A percentile compares a stretch with the other conserved stretches of the same genome.
Conservation (phyloP, 176 grass and related monocot species). For the Avena sativa region DNA sequence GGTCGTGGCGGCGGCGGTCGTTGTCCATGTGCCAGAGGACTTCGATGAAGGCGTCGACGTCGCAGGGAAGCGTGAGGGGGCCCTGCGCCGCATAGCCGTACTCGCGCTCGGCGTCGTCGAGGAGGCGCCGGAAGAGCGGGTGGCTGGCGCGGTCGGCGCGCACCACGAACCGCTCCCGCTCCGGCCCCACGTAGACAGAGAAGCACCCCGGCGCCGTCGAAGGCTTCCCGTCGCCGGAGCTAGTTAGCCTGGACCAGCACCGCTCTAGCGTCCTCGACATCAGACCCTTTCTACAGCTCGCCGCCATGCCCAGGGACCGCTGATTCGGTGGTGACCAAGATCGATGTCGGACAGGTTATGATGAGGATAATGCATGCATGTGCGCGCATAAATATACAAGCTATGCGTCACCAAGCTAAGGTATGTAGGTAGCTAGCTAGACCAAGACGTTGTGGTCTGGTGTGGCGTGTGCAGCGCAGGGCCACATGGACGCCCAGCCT, state of each 20-base stretch:
- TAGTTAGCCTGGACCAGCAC: constrained; percentile 46
- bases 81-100: constrained; percentile 70
- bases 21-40: constrained; percentile 70
- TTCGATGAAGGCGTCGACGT: constrained; percentile 66
- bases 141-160: constrained; percentile 68
- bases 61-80: constrained; percentile 73
- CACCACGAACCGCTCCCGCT: constrained; percentile 73
- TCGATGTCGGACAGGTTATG: not conserved
- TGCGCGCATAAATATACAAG: not conserved
- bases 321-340: not conserved
- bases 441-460: not conserved
- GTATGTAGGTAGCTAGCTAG: not conserved
- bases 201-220: constrained; percentile 62
- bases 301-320: constrained; percentile 21
- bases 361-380: not conserved
- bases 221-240: not conserved
- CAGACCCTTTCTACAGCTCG: constrained; percentile 51
- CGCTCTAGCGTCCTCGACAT: constrained; percentile 58
- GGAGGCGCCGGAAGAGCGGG: constrained; percentile 66
- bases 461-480: not conserved
- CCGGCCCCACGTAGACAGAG: constrained; percentile 75
- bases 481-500: constrained; percentile 5
- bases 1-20: not conserved
- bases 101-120: constrained; percentile 76
- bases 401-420: not conserved